Evolutionary conservation across 768 basidiomycete genomes (phyloP).

Genomic region (Lentinula sp.): DNA sequence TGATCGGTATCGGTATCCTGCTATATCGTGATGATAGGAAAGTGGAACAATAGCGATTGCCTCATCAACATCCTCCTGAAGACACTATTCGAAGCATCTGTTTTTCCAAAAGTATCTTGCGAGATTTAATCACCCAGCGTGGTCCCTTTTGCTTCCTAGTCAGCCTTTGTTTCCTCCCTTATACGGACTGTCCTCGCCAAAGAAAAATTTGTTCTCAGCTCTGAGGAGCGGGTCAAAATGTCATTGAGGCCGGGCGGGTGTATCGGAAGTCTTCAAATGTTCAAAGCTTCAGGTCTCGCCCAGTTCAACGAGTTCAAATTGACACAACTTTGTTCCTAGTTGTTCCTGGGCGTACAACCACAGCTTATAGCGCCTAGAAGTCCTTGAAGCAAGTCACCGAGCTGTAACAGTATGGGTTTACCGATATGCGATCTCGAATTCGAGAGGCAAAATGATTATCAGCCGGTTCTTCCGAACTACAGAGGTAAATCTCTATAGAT

Average conservation of each 20-base stretch:
- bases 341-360: background rate
- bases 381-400: background rate
- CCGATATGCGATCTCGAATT: background rate
- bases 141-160: no score
- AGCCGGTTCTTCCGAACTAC: background rate
- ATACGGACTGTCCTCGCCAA: no score
- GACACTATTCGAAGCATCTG: no score
- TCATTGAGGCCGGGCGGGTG: background rate
- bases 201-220: no score
- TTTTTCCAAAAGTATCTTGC: no score
- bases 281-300: background rate
- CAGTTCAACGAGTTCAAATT: background rate
- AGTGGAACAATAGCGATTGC: no score
- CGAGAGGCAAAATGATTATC: background rate
- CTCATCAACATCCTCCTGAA: no score
- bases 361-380: background rate
- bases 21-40: no score
- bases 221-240: background rate
- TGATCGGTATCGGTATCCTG: background rate
- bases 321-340: background rate
- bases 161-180: no score
- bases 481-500: background rate
- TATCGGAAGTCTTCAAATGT: background rate
- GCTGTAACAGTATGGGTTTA: background rate
- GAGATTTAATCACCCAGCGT: no score